Evolutionary conservation across 495 filamentous ascomycete species (phyloP).

Genomic region (Pseudomonodictys pantanalensis): DNA sequence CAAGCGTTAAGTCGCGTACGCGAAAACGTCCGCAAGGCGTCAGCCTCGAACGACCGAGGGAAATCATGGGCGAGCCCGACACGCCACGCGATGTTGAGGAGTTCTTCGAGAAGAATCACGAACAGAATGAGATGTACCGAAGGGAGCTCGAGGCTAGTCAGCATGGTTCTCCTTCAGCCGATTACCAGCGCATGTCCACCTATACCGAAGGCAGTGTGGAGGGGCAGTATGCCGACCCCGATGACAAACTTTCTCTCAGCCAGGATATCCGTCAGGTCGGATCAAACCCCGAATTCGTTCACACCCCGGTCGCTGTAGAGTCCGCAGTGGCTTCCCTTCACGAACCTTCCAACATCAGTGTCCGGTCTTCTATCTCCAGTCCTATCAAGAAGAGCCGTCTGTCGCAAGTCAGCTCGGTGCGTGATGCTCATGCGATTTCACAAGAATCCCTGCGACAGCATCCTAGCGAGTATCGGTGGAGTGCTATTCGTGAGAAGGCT

Average conservation of each 20-base stretch:
- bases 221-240: slow-evolving; percentile 52
- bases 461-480: slow-evolving; percentile 36
- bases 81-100: slow-evolving; percentile 45
- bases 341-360: slow-evolving; percentile 69
- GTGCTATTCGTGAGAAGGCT: slow-evolving; percentile 25
- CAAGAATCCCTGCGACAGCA: slow-evolving; percentile 7
- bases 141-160: slow-evolving; percentile 49
- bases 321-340: slow-evolving; percentile 85
- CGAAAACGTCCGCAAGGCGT: slow-evolving; percentile 52
- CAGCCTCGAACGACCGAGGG: slow-evolving; percentile 50
- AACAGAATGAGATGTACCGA: slow-evolving; percentile 53
- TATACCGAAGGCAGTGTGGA: slow-evolving; percentile 70
- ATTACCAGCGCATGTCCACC: slow-evolving; percentile 54
- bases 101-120: slow-evolving; percentile 55
- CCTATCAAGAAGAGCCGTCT: slow-evolving; percentile 17
- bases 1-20: slow-evolving; percentile 45
- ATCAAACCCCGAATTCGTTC: slow-evolving; percentile 71
- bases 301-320: slow-evolving; percentile 69
- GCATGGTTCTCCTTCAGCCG: slow-evolving; percentile 48
- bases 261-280: slow-evolving; percentile 66
- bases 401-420: slow-evolving; percentile 16
- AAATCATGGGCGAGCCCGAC: slow-evolving; percentile 44
- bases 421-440: slow-evolving; percentile 1
- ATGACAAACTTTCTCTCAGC: slow-evolving; percentile 53
- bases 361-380: slow-evolving; percentile 41